These are phyloP conservation scores for Gilbertella persicaria DNA, from an alignment of 371 early-diverging fungal genomes.

Conservation along the genomic window DNA sequence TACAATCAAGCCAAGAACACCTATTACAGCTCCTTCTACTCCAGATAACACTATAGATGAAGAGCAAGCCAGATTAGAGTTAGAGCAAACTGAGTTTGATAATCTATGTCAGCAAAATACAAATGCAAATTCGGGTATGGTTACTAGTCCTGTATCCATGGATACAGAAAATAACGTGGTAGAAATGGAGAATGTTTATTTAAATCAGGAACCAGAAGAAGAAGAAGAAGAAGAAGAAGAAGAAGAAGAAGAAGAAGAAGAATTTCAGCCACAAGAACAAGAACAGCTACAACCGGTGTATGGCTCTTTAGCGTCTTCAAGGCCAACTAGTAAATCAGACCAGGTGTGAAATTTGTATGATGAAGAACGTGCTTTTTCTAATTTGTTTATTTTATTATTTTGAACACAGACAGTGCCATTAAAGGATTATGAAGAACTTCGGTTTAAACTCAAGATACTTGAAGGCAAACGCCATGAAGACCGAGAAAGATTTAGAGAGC, in stretches of 20 bases:
- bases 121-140: slow-evolving; percentile 13
- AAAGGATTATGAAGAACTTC: slow-evolving; percentile 82
- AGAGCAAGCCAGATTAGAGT: slow-evolving; percentile 3
- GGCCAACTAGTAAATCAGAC: slow-evolving; percentile 42
- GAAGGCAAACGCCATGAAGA: slow-evolving; percentile 86
- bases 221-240: slow-evolving; percentile 6
- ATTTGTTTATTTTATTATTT: neutral
- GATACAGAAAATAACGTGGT: slow-evolving; percentile 15
- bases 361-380: neutral
- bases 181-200: neutral
- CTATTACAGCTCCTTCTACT: slow-evolving; percentile 23
- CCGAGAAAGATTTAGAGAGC: slow-evolving; percentile 69
- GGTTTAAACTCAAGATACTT: slow-evolving; percentile 76
- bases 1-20: slow-evolving; percentile 13
- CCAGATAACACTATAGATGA: slow-evolving; percentile 12
- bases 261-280: slow-evolving; percentile 6
- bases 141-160: slow-evolving; percentile 18
- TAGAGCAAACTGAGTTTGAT: slow-evolving; percentile 19
- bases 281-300: slow-evolving; percentile 26
- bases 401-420: slow-evolving; percentile 49
- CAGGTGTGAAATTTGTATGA: slow-evolving; percentile 15
- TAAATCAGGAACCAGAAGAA: slow-evolving; percentile 3
- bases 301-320: slow-evolving; percentile 30
- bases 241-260: slow-evolving; percentile 9
- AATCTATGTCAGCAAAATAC: slow-evolving; percentile 19